Base-by-base conservation (phyloP, 202 grass and related monocot species). In the Saccharum hybrid region DNA sequence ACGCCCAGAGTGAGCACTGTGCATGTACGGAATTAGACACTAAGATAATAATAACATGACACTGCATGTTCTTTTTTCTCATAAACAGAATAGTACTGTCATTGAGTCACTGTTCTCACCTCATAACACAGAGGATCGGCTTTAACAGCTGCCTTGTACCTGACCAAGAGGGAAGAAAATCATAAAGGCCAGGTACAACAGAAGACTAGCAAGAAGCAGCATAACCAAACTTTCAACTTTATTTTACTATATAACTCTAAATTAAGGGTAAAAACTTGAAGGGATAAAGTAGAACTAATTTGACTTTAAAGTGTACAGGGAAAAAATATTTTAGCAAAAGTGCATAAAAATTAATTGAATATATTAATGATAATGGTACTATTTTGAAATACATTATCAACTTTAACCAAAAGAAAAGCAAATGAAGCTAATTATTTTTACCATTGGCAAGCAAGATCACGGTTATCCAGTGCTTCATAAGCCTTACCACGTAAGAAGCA, bases 401-500 rank as follows among this genome's bases (percentile, higher is more conserved):
- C 51, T 66, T 63, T 52, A 66, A 74, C 36, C 1, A 14, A 62
- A 82, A 40, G 7, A 28, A 57, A 49, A 74, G 33, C 42, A 68
- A 40, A 78, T 39, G 60, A 22, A 88, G 28, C 66, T 83, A 66
- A 7, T 61, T 54, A 54, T 72, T 71, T 94, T 77, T 63, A 97
- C 96, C 96, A 99, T 88, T 90, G 88, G 63, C 81, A 74, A 72
- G 96, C 96, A 89, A 92, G 89, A 85, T 94, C 93, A 54, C 93
- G 90, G 73, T 99, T 96, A 15, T 96, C 88, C 60, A 99, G 81
- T 89, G 96, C 93, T 87, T 96, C 92, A 88, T 99, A 99, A 0
- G 93, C 96, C 91, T 99, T 99, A 40, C 92, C 96, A 68, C 93
- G 90, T 90, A 99, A 85, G 86, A 99, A 94, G 82, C 88, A 96